These are phyloP conservation scores for Polytrichum formosum DNA, from an alignment of 225 moss, liverwort and hornwort genomes.

Conservation along the genomic window DNA sequence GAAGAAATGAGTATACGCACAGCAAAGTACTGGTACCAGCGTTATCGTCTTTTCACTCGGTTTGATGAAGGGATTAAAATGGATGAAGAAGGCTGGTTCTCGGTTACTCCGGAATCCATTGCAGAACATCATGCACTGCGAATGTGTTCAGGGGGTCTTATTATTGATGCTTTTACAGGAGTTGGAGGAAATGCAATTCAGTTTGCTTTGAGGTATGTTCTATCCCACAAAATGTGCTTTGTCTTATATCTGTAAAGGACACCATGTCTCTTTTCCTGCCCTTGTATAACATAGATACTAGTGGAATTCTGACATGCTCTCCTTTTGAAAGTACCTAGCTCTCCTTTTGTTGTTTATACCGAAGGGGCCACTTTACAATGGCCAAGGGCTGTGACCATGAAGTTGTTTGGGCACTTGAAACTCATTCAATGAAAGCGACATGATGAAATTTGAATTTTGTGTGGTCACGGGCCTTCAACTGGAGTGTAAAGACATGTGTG, in stretches of 20 bases:
- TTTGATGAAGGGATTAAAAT: slow-evolving; percentile 87
- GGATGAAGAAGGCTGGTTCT: slow-evolving; percentile 99
- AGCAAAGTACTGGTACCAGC: slow-evolving; percentile 80
- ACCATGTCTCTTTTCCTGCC: too few relatives aligned
- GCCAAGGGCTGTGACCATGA: too few relatives aligned
- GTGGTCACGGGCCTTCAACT: too few relatives aligned
- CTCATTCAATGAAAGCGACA: too few relatives aligned
- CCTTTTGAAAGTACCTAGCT: background rate
- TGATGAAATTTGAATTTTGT: too few relatives aligned
- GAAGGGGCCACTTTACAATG: too few relatives aligned
- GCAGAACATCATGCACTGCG: slow-evolving; percentile 82
- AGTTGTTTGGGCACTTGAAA: too few relatives aligned
- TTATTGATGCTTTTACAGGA: slow-evolving; percentile 88
- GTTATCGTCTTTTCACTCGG: slow-evolving; percentile 73
- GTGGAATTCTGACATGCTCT: background rate
- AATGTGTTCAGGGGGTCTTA: slow-evolving; percentile 63
- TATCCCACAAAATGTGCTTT: slow-evolving; percentile 4
- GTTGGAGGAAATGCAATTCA: slow-evolving; percentile 98
- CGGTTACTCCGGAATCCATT: slow-evolving; percentile 91
- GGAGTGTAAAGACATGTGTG: too few relatives aligned
- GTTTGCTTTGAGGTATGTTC: slow-evolving; percentile 75
- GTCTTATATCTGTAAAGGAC: background rate
- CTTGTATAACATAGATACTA: too few relatives aligned
- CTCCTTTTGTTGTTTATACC: background rate
- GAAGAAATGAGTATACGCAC: slow-evolving; percentile 52